A percentile compares a stretch with the other conserved stretches of the same genome.
These are phyloP conservation scores for Capsicum pubescens DNA, from an alignment of 257 asterid species.

Conservation along the genomic window DNA sequence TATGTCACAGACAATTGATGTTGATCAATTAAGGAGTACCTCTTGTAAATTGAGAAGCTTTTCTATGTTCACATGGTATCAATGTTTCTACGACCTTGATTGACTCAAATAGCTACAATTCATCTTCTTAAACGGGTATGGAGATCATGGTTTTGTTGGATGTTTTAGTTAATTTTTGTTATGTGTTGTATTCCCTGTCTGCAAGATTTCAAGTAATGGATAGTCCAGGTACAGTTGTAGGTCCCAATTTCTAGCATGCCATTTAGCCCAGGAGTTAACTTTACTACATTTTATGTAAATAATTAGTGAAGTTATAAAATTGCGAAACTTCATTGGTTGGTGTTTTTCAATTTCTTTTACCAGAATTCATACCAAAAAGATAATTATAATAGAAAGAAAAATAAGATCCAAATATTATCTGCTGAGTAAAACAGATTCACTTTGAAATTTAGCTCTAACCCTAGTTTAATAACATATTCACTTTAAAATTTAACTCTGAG, in stretches of 20 bases:
- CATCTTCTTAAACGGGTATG: background rate
- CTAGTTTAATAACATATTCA: background rate
- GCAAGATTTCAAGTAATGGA: background rate
- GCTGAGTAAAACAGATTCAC: background rate
- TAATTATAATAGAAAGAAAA: background rate
- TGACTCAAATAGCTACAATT: background rate
- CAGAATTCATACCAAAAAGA: background rate
- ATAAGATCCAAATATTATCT: background rate
- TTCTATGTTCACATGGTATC: no score
- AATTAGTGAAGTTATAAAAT: no score
- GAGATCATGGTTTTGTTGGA: background rate
- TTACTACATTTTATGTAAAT: no score
- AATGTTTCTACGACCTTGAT: no score
- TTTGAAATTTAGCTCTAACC: background rate
- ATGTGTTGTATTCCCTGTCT: background rate
- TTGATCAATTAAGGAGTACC: no score
- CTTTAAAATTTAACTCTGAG: background rate
- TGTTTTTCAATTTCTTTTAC: background rate
- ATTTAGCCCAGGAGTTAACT: background rate
- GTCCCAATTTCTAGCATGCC: background rate
- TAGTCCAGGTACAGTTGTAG: background rate
- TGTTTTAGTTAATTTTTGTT: background rate
- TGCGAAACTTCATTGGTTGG: background rate
- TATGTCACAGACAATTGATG: no score
- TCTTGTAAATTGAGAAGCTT: no score